phyloP scores from a whole-genome alignment of 345 rosid genomes.

The Euphorbia pulcherrima region DNA sequence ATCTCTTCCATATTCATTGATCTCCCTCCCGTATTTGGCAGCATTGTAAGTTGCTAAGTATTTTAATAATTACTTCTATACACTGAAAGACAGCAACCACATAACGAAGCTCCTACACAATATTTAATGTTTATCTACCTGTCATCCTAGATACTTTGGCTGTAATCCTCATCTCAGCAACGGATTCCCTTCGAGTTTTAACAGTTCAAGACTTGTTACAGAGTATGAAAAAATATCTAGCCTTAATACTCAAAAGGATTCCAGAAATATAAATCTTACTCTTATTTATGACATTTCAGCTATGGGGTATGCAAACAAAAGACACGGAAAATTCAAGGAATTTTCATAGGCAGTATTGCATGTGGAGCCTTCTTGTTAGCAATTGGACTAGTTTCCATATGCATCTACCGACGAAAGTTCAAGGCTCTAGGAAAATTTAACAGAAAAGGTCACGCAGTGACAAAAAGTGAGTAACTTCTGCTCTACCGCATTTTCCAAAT shows the following conservation, averaged over 20 bases:
- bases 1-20: slow-evolving; percentile 31
- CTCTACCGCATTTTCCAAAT: background rate
- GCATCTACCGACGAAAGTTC: slow-evolving; percentile 28
- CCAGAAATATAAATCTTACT: slow-evolving; percentile 14
- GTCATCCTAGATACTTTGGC: slow-evolving; percentile 39
- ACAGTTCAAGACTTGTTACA: slow-evolving; percentile 29
- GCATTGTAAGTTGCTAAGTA: slow-evolving; percentile 33
- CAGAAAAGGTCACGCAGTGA: slow-evolving; percentile 25
- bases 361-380: slow-evolving; percentile 40
- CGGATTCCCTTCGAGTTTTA: slow-evolving; percentile 27
- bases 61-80: background rate
- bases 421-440: slow-evolving; percentile 19
- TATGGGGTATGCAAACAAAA: slow-evolving; percentile 30
- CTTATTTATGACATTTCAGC: slow-evolving; percentile 32
- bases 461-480: slow-evolving; percentile 45
- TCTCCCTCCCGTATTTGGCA: slow-evolving; percentile 31
- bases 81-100: background rate
- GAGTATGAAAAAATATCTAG: slow-evolving; percentile 38
- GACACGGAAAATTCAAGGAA: slow-evolving; percentile 10
- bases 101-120: background rate
- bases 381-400: slow-evolving; percentile 27
- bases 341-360: slow-evolving; percentile 36
- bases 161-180: slow-evolving; percentile 42
- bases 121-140: background rate
- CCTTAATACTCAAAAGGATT: background rate